These are phyloP conservation scores for Stemphylium vesicarium DNA, from an alignment of 2,329 filamentous ascomycete species.

Conservation along the genomic window DNA sequence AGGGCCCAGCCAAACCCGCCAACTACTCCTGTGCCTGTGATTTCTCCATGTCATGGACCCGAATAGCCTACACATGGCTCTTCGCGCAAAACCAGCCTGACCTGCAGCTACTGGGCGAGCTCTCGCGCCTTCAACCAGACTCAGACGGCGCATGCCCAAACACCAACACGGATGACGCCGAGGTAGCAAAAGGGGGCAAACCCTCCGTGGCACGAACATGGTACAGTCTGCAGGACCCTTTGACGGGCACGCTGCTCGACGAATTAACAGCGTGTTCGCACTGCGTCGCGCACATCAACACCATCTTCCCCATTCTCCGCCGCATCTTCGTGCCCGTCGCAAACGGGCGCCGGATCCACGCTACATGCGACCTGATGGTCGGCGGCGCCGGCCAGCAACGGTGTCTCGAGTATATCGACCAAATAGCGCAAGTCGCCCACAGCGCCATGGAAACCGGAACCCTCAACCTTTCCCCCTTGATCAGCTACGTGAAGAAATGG, in stretches of 20 bases:
- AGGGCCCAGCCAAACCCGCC: conserved; percentile 14
- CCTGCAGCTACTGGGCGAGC: conserved; percentile 18
- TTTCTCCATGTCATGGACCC: conserved; percentile 23
- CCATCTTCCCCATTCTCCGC: conserved; percentile 20
- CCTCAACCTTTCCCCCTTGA: conserved; percentile 9
- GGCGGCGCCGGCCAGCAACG: conserved; percentile 10
- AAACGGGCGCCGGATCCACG: conserved; percentile 18
- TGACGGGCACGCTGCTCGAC: conserved; percentile 17
- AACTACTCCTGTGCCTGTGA: conserved; percentile 16
- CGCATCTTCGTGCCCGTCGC: conserved; percentile 20
- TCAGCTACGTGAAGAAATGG: conserved; percentile 19
- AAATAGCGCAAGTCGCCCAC: conserved; percentile 13
- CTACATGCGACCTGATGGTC: conserved; percentile 27
- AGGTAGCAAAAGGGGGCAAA: conserved; percentile 19
- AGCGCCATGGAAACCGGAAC: conserved; percentile 5
- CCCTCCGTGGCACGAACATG: conserved; percentile 21
- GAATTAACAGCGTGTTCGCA: conserved; percentile 29
- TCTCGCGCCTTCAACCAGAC: conserved; percentile 16
- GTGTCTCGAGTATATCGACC: conserved; percentile 17
- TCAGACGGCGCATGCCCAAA: conserved; percentile 28
- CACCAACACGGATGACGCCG: conserved; percentile 16
- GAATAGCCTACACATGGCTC: conserved; percentile 24
- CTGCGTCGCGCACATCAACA: conserved; percentile 20
- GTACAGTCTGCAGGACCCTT: conserved; percentile 26
- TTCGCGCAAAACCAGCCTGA: conserved; percentile 17